Evolutionary conservation across 768 basidiomycete species (phyloP).

Genomic region (Russula griseocarnosa): DNA sequence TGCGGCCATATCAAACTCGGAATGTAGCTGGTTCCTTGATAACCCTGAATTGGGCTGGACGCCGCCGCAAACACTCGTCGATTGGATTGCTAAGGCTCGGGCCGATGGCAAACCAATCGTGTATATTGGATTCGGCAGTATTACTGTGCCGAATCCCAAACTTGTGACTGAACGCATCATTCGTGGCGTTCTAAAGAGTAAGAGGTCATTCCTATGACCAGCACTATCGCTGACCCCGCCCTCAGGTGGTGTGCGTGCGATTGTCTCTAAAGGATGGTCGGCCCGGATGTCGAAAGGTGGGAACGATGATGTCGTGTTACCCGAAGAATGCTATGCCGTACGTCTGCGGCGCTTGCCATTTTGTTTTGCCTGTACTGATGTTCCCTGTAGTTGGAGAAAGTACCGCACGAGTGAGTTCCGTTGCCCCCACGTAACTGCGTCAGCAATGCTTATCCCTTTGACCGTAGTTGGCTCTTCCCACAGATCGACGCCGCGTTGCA

Average conservation of each 20-base stretch:
- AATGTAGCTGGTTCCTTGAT: conserved; percentile 57
- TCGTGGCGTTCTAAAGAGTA: conserved; percentile 57
- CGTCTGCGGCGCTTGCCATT: conserved; percentile 17
- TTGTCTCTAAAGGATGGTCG: conserved; percentile 67
- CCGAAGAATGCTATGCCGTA: conserved; percentile 48
- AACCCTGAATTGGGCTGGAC: conserved; percentile 57
- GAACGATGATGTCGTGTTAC: conserved; percentile 43
- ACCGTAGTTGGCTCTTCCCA: conserved; percentile 51
- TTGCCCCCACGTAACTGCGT: neutral
- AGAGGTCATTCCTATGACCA: conserved; percentile 26
- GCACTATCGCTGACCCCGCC: conserved; percentile 4
- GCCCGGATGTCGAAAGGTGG: conserved; percentile 47
- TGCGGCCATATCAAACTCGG: conserved; percentile 8
- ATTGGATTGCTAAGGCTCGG: conserved; percentile 55
- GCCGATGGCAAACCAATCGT: conserved; percentile 56
- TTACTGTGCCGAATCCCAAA: conserved; percentile 58
- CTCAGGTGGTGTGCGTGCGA: conserved; percentile 57
- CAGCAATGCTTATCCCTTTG: conserved; percentile 1
- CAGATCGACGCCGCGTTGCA: conserved; percentile 60
- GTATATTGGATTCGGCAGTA: conserved; percentile 69
- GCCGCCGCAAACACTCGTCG: conserved; percentile 47
- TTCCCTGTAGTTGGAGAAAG: conserved; percentile 48
- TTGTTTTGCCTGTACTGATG: conserved; percentile 18
- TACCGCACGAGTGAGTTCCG: conserved; percentile 53
- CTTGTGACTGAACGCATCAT: conserved; percentile 53